Conservation (phyloP, 495 filamentous ascomycete species). For the Penicillium maclennaniae region DNA sequence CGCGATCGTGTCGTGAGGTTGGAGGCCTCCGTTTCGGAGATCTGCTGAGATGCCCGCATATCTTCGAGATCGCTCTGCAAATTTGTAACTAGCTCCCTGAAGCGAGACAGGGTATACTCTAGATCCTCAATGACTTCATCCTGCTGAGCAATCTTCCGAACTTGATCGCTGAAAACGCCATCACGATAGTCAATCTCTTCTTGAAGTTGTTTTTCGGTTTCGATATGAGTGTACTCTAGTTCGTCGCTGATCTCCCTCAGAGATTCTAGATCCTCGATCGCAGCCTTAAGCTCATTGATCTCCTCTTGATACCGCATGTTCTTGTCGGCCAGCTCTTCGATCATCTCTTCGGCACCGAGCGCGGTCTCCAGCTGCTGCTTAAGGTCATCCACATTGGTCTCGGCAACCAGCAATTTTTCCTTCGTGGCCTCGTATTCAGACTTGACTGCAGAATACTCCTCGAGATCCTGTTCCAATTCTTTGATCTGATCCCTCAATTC, state of each 20-base stretch:
- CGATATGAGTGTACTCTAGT: slow-evolving; percentile 86
- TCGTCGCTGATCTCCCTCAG: slow-evolving; percentile 92
- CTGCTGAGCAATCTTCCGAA: slow-evolving; percentile 55
- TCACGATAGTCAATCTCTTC: slow-evolving; percentile 87
- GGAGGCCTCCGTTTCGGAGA: slow-evolving; percentile 87
- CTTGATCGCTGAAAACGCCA: slow-evolving; percentile 69
- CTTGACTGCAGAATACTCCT: slow-evolving; percentile 67
- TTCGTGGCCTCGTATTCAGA: slow-evolving; percentile 66
- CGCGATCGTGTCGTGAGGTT: slow-evolving; percentile 79
- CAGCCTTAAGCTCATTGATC: slow-evolving; percentile 73
- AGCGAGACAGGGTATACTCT: slow-evolving; percentile 83
- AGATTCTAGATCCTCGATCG: slow-evolving; percentile 79
- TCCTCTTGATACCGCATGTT: slow-evolving; percentile 78
- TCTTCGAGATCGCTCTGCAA: slow-evolving; percentile 87
- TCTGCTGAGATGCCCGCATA: slow-evolving; percentile 82
- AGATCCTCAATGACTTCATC: slow-evolving; percentile 77
- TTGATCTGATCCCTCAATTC: slow-evolving; percentile 74
- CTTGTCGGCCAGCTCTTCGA: slow-evolving; percentile 83
- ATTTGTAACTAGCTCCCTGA: slow-evolving; percentile 81
- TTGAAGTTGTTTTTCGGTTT: slow-evolving; percentile 90
- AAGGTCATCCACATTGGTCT: slow-evolving; percentile 79
- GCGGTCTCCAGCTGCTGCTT: slow-evolving; percentile 88
- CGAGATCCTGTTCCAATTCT: slow-evolving; percentile 71
- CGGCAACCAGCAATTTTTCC: slow-evolving; percentile 65
- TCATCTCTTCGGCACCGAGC: slow-evolving; percentile 83